Base-by-base conservation (phyloP, 768 basidiomycete genomes). In the Termitomyces sp. region DNA sequence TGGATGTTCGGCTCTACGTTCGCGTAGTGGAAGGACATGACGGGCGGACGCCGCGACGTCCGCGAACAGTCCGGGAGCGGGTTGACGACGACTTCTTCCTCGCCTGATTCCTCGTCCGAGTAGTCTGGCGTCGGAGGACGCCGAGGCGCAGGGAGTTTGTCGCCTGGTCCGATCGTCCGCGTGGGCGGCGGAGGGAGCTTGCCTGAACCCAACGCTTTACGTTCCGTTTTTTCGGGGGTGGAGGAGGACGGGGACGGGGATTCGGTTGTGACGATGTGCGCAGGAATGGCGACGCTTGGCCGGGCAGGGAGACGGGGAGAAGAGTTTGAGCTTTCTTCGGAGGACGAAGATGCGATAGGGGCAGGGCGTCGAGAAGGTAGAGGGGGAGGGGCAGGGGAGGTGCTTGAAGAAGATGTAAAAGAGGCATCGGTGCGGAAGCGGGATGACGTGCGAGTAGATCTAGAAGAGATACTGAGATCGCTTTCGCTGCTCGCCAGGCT, bases 161-260 rank as follows among this genome's bases (percentile, higher is more conserved):
- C 87, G 0, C 88, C 86, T 0, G 80, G 75, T 1, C 74, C 88
- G 47, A 91, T 91, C 0, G 76, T 86, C 6, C 91, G 87, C 0
- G 85, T 88, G 0, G 91, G 91, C 0, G 91, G 91, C 0, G 91
- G 91, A 0, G 82, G 88, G 24, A 86, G 79, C 58, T 71, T 79
- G 37, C 69, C 68, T 45, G 69, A 64, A 27, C 78, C 76, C 18
- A 81, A 55, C 0, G 67, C 58, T 61, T 75, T 81, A 18, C 80
- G 71, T 45, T 80, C 77, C n/a, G 54, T 31, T 31, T 20, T 70
- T 27, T 53, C 52, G 9, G 67, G 61, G 6, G 69, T 60, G 2
- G 27, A 36, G 24, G 36, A 37, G 9, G 51, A 20, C n/a, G 69
- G 65, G 13, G 37, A 42, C 6, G 65, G 59, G 0, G 57, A 58